These are phyloP conservation scores for Haplosporangium sp. DNA, from an alignment of 371 early-diverging fungal genomes.

Conservation along the genomic window DNA sequence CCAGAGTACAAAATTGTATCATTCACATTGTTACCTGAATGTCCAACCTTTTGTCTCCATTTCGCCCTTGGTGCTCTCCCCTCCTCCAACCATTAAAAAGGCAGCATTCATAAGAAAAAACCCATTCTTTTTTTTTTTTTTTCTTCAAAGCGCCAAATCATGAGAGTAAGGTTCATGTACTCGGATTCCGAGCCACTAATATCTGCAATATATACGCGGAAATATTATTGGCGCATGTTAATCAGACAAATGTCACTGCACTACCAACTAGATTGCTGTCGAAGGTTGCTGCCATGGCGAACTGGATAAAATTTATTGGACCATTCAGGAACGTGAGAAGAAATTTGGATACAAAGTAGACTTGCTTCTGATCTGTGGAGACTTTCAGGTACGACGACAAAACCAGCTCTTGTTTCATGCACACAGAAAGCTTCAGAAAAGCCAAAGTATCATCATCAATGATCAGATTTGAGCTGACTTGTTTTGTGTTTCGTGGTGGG, in stretches of 20 bases:
- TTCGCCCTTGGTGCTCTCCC: too few relatives aligned
- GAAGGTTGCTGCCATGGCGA: slow-evolving; percentile 97
- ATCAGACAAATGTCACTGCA: neutral
- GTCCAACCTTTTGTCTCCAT: too few relatives aligned
- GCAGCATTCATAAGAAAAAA: too few relatives aligned
- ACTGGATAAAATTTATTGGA: slow-evolving; percentile 86
- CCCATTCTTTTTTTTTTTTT: neutral
- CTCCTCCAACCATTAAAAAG: too few relatives aligned
- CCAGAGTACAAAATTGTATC: too few relatives aligned
- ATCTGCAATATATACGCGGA: too few relatives aligned
- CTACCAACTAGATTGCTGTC: slow-evolving; percentile 77
- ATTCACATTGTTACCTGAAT: too few relatives aligned
- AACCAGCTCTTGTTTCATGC: neutral
- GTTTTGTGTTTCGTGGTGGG: neutral
- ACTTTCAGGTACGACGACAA: slow-evolving; percentile 82
- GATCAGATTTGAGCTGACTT: too few relatives aligned
- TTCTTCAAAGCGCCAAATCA: neutral
- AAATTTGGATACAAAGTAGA: slow-evolving; percentile 75
- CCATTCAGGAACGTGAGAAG: slow-evolving; percentile 70
- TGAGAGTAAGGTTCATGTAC: neutral
- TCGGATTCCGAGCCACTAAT: too few relatives aligned
- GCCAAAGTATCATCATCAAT: neutral
- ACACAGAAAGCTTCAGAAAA: neutral
- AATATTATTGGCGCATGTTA: too few relatives aligned
- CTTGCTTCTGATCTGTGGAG: slow-evolving; percentile 95